Evolutionary conservation across 179 eudicot species (phyloP).

Genomic region (Spergularia azorica): DNA sequence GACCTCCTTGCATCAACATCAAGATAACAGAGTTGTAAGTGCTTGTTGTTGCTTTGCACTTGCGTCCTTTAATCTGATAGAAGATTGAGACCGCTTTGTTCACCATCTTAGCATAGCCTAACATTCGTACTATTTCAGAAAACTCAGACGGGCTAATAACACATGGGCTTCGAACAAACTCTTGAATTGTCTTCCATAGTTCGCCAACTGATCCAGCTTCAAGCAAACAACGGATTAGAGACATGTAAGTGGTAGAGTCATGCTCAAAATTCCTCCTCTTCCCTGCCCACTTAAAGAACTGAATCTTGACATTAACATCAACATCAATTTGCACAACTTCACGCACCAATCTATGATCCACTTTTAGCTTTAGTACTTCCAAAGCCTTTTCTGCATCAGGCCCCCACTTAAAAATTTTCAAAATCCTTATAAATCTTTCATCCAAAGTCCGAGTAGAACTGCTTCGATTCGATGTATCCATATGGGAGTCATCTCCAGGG

Average conservation of each 20-base stretch:
- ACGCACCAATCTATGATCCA: constrained; percentile 82
- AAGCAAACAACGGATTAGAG: constrained; percentile 70
- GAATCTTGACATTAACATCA: constrained; percentile 70
- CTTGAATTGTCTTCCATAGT: constrained; percentile 86
- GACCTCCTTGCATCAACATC: constrained; percentile 90
- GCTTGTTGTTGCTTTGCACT: constrained; percentile 72
- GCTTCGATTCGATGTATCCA: constrained; percentile 26
- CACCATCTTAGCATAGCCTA: constrained; percentile 88
- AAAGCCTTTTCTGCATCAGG: constrained; percentile 97
- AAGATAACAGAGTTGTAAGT: constrained; percentile 81
- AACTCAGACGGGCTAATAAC: constrained; percentile 60
- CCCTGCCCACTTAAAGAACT: constrained; percentile 93
- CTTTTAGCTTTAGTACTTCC: constrained; percentile 82
- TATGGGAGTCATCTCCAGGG: constrained; percentile 41
- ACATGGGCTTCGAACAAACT: constrained; percentile 63
- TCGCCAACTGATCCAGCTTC: constrained; percentile 73
- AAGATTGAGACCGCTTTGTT: constrained; percentile 76
- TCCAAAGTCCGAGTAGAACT: constrained; percentile 57
- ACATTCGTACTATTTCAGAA: constrained; percentile 64
- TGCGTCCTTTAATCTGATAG: constrained; percentile 74
- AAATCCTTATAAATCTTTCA: constrained; percentile 81
- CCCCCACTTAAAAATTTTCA: constrained; percentile 97
- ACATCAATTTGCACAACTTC: constrained; percentile 85
- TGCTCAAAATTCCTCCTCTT: constrained; percentile 89
- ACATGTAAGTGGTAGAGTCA: constrained; percentile 72